Evolutionary conservation across 23 red algal species (phyloP), one percentile per base, ranked within the genome.

Genomic region (Gracilaria gracilis): DNA sequence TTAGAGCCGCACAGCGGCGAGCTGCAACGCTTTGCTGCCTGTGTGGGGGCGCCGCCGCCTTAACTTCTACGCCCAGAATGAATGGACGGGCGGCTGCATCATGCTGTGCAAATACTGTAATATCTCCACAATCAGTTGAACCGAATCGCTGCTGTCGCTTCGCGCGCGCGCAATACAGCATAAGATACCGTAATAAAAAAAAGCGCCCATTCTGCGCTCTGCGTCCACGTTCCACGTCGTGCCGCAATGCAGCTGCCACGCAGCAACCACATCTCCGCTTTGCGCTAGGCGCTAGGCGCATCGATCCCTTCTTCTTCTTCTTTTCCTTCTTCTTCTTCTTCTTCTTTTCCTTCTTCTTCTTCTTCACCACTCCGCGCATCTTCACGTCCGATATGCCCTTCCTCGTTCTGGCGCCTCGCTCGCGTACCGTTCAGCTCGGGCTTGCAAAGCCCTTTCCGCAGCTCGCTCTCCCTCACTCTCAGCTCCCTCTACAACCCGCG

Each of bases 401-500:
- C 81, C 31, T 85, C 81, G 65, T 85, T 6, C 16, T 85, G 51
- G 42, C 40, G 9, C 81, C 81, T 14, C 2, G 20, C 36, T 4
- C 33, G 16, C 33, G 71, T 0, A 40, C 19, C 32, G 47, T 69
- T 4, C 81, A 69, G 29, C 57, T 85, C 15, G 81, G 81, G 31
- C 27, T 70, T 3, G 59, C 81, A 21, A 50, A 19, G 21, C 23
- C 51, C 36, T 65, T 50, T n/a, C 65, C 59, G 13, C 58, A 46
- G 3, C n/a, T 67, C 34, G 51, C 61, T 1, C 1, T 85, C 4
- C 61, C 81, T 9, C 38, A 17, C 51, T 4, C 13, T 4, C 21
- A 50, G 19, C 42, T 85, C 0, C 81, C 81, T 13, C 47, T 85
- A 5, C 55, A 71, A 17, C 81, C 81, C 6, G 51, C 81, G 31